phyloP scores from a whole-genome alignment of 805 yeast genomes.

The Yueomyces sp. region DNA sequence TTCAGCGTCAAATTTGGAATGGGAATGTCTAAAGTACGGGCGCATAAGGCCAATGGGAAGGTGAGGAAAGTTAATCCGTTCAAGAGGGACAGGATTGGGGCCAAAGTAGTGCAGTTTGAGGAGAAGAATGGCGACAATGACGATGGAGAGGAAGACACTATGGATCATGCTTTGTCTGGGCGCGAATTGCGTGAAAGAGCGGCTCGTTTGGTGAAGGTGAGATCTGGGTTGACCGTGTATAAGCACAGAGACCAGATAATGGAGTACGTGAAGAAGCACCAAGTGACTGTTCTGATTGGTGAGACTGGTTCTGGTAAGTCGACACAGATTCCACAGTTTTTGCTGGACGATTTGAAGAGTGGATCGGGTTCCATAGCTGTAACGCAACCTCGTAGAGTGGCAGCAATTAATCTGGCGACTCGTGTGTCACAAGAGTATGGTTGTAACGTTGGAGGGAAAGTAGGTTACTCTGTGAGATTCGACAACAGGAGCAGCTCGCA shows the following conservation, averaged over 20 bases:
- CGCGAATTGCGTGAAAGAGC: constrained; percentile 26
- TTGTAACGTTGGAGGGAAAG: constrained; percentile 58
- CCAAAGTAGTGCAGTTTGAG: constrained; percentile 2
- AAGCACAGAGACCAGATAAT: constrained; percentile 54
- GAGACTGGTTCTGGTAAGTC: constrained; percentile 98
- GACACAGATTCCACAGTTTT: constrained; percentile 88
- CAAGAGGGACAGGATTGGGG: constrained; percentile 1
- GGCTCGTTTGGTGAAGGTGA: constrained; percentile 32
- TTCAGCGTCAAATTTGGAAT: no score
- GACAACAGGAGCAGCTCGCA: constrained; percentile 48
- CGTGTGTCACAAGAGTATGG: constrained; percentile 89
- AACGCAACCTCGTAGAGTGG: constrained; percentile 95
- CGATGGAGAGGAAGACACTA: constrained; percentile 4
- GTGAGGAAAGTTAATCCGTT: constrained; percentile 6
- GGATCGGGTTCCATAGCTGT: constrained; percentile 58
- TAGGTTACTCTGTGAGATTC: constrained; percentile 90
- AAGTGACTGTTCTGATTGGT: constrained; percentile 76
- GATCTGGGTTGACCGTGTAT: constrained; percentile 63
- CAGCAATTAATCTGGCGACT: constrained; percentile 86
- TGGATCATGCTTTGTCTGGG: constrained; percentile 8
- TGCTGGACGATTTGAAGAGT: constrained; percentile 33
- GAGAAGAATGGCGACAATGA: constrained; percentile 9
- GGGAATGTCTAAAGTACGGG: no score
- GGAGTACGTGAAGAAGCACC: constrained; percentile 37
- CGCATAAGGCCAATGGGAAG: neutral